These are phyloP conservation scores for Bipolaris cookei DNA, from an alignment of 2,329 filamentous ascomycete species.

Conservation along the genomic window DNA sequence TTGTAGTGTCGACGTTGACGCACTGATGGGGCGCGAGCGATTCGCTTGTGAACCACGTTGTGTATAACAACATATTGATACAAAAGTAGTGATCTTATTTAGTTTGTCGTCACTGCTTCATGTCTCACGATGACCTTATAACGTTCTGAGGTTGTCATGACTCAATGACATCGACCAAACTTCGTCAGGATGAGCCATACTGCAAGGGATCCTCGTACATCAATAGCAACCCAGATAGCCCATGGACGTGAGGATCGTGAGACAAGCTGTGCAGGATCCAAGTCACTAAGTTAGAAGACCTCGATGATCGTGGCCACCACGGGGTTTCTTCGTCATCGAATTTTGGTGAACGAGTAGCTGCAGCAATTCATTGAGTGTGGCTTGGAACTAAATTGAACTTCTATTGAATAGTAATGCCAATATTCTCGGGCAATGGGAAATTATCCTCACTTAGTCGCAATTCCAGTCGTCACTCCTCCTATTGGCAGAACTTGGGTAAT, in stretches of 20 bases:
- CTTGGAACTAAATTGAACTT: background rate
- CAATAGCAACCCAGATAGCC: background rate
- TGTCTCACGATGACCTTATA: background rate
- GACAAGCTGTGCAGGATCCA: background rate
- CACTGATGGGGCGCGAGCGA: too few species aligned
- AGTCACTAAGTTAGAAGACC: background rate
- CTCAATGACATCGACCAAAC: background rate
- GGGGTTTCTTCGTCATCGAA: too few species aligned
- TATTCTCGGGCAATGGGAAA: background rate
- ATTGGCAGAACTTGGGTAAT: background rate
- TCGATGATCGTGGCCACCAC: background rate
- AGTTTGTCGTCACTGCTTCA: background rate
- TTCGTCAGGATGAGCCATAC: background rate
- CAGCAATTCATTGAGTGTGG: background rate
- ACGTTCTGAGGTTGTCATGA: background rate
- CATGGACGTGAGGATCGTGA: background rate
- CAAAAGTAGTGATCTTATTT: background rate
- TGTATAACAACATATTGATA: constrained; percentile 7
- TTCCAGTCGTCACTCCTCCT: background rate
- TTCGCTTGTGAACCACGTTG: too few species aligned
- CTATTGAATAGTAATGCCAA: background rate
- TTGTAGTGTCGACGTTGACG: too few species aligned
- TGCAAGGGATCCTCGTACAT: background rate
- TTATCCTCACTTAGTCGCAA: background rate
- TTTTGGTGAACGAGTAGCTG: background rate